Conservation (phyloP, 345 rosid species). For the Punica granatum region DNA sequence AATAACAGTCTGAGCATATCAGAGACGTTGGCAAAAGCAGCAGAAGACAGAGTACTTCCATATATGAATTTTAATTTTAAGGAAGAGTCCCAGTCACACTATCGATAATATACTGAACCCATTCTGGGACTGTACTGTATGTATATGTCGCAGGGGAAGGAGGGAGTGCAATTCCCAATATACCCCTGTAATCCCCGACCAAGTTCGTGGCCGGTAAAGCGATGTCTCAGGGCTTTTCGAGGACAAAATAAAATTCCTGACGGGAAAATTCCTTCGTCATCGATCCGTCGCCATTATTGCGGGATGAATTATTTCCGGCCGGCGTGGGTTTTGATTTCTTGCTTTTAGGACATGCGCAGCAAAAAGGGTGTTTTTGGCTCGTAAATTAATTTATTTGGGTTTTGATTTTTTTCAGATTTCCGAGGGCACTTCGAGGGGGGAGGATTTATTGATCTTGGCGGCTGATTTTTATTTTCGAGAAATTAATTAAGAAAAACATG, state of each 20-base stretch:
- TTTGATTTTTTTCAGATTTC: neutral
- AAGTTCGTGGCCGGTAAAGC: conserved; percentile 7
- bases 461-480: neutral
- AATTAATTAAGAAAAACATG: neutral
- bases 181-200: conserved; percentile 32
- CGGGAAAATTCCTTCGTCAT: neutral
- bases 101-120: conserved; percentile 24
- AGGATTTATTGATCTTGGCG: neutral
- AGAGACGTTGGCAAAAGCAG: conserved; percentile 9
- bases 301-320: no score
- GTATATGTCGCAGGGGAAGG: no score
- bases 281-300: no score
- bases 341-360: neutral
- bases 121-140: conserved; percentile 10
- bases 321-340: neutral
- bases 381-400: no score
- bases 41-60: conserved; percentile 8
- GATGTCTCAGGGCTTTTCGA: conserved; percentile 32
- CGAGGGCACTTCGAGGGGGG: neutral
- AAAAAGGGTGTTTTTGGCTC: neutral
- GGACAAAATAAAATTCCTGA: conserved; percentile 41
- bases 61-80: conserved; percentile 14
- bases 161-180: conserved; percentile 49
- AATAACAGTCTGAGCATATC: conserved; percentile 9
- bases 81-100: conserved; percentile 1